phyloP scores from a whole-genome alignment of 2,329 filamentous ascomycete genomes.

The Metarhizium brunneum region DNA sequence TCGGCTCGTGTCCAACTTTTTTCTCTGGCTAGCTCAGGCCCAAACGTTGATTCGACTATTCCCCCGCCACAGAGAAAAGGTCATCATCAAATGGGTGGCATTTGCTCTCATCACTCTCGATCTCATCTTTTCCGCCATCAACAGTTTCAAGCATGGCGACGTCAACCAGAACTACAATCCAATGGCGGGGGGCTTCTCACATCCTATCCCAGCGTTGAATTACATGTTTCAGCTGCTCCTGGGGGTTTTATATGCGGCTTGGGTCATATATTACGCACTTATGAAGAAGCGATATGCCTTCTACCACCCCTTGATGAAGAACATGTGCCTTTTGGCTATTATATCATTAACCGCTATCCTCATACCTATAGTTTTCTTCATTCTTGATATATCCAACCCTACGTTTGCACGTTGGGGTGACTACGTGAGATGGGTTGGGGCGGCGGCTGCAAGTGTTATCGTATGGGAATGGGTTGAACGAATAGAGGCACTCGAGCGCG shows the following conservation, averaged over 20 bases:
- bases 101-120: constrained; percentile 89
- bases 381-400: constrained; percentile 78
- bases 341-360: constrained; percentile 75
- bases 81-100: constrained; percentile 97
- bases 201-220: constrained; percentile 82
- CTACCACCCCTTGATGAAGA: constrained; percentile 84
- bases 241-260: constrained; percentile 80
- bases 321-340: constrained; percentile 71
- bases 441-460: constrained; percentile 87
- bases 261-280: constrained; percentile 89
- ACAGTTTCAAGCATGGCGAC: constrained; percentile 61
- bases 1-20: constrained; percentile 88
- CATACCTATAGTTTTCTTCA: constrained; percentile 87
- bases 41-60: constrained; percentile 95
- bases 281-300: constrained; percentile 88
- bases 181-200: constrained; percentile 68
- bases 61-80: constrained; percentile 91
- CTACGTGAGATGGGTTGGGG: constrained; percentile 93
- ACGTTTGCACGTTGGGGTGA: constrained; percentile 88
- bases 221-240: constrained; percentile 86
- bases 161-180: constrained; percentile 33
- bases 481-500: constrained; percentile 83
- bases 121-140: constrained; percentile 81
- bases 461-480: constrained; percentile 98
- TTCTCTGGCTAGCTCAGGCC: constrained; percentile 94